A percentile compares a stretch with the other conserved stretches of the same genome.
Evolutionary conservation across 306 rosid genomes (phyloP).

Genomic region (Cicer pinnatifidum): DNA sequence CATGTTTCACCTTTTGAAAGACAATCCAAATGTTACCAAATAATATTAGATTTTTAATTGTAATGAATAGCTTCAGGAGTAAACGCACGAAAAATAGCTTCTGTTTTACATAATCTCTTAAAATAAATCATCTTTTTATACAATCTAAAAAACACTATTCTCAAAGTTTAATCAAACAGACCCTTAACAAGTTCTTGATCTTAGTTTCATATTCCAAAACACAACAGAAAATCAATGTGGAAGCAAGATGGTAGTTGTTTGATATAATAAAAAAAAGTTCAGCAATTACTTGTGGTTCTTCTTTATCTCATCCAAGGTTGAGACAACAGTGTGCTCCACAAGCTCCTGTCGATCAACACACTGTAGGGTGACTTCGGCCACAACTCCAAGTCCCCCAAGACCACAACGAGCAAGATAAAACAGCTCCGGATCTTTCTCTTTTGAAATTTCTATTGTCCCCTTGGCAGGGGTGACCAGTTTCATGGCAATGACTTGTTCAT

Average conservation of each 20-base stretch:
- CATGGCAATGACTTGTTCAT: conserved; percentile 89
- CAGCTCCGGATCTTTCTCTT: conserved; percentile 84
- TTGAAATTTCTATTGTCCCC: conserved; percentile 87
- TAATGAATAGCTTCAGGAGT: too few species aligned
- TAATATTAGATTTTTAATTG: too few species aligned
- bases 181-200: conserved; percentile 14
- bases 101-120: conserved; percentile 1
- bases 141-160: neutral
- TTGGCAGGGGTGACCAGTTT: conserved; percentile 92
- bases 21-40: too few species aligned
- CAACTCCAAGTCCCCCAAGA: conserved; percentile 97
- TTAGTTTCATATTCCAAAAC: conserved; percentile 24
- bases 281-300: conserved; percentile 85
- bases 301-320: conserved; percentile 80
- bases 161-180: neutral
- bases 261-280: neutral
- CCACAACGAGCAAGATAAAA: conserved; percentile 97
- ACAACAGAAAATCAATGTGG: neutral
- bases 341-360: conserved; percentile 98
- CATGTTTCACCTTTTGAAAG: too few species aligned
- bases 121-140: neutral
- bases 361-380: conserved; percentile 95
- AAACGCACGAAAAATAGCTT: neutral
- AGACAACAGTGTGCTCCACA: conserved; percentile 86
- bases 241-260: neutral